Percentiles rank a stretch among this genome's conserved stretches.
phyloP scores from a whole-genome alignment of 176 grass and related monocot species.

The Paspalum vaginatum region DNA sequence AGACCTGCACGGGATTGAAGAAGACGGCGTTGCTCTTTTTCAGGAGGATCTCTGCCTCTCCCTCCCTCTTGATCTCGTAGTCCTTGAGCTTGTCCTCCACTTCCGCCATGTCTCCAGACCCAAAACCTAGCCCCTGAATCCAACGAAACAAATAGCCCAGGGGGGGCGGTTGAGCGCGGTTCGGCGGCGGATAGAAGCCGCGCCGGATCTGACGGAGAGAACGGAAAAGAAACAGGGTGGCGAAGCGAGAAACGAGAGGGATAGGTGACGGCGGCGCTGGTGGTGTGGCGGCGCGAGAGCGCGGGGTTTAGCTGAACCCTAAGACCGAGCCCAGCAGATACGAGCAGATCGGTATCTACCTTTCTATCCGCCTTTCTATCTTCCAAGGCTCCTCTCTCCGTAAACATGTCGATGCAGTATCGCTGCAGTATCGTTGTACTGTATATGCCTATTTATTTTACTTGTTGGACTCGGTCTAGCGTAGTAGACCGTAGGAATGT shows the following conservation, averaged over 20 bases:
- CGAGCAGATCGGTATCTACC: too few relatives aligned
- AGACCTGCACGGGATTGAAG: slow-evolving; percentile 89
- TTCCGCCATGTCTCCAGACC: slow-evolving; percentile 59
- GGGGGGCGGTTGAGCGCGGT: neutral
- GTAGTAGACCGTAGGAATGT: too few relatives aligned
- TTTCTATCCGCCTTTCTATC: too few relatives aligned
- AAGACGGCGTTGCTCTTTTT: slow-evolving; percentile 77
- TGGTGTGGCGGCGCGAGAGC: neutral
- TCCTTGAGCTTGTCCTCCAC: slow-evolving; percentile 61
- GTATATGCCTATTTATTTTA: too few relatives aligned
- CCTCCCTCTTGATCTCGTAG: slow-evolving; percentile 77
- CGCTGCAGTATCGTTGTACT: too few relatives aligned
- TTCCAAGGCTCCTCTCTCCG: too few relatives aligned
- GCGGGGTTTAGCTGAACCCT: slow-evolving; percentile 27
- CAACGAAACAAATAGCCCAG: neutral
- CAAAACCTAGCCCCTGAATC: slow-evolving; percentile 5
- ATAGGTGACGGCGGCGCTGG: neutral
- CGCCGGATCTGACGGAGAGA: slow-evolving; percentile 9
- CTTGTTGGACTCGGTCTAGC: too few relatives aligned
- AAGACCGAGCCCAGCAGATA: too few relatives aligned
- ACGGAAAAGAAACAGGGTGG: neutral
- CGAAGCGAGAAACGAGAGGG: neutral
- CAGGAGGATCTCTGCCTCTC: slow-evolving; percentile 91
- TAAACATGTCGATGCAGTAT: too few relatives aligned
- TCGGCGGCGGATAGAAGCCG: neutral